These are phyloP conservation scores for Yamadazyma trypodendri DNA, from an alignment of 1,139 yeast genomes.

Conservation along the genomic window DNA sequence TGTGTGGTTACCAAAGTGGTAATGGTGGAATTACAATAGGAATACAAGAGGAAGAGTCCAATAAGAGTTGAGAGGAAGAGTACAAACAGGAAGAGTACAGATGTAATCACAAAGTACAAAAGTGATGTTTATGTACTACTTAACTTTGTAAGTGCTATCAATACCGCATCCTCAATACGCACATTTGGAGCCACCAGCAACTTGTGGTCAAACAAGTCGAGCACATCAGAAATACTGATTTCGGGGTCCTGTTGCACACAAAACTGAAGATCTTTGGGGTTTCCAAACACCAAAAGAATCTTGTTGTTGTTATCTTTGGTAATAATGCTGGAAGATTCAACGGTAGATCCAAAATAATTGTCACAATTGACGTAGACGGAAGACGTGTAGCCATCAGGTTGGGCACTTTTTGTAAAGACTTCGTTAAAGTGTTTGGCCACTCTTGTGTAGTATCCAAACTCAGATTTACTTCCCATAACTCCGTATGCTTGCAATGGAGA, in stretches of 20 bases:
- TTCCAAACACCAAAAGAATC: constrained; percentile 60
- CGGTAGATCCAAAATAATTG: constrained; percentile 43
- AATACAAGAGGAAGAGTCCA: not conserved
- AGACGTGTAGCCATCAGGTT: constrained; percentile 68
- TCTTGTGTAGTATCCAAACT: constrained; percentile 78
- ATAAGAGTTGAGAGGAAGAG: no score
- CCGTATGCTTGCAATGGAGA: constrained; percentile 76
- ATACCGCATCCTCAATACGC: constrained; percentile 68
- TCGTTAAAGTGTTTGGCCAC: constrained; percentile 59
- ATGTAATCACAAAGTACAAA: no score
- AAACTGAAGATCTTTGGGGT: constrained; percentile 53
- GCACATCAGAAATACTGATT: constrained; percentile 52
- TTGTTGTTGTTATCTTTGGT: constrained; percentile 15
- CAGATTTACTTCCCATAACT: constrained; percentile 51
- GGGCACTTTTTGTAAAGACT: constrained; percentile 69
- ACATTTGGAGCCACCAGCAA: constrained; percentile 54
- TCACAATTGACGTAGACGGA: constrained; percentile 68
- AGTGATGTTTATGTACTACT: not conserved
- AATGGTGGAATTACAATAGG: not conserved
- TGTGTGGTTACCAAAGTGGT: not conserved
- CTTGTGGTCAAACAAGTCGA: constrained; percentile 69
- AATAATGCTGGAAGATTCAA: constrained; percentile 1
- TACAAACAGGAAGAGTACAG: no score
- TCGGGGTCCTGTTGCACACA: constrained; percentile 51
- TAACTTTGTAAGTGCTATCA: constrained; percentile 57